Percentiles rank a stretch among this genome's conserved stretches.
These are phyloP conservation scores for Aureoboletus auriporus DNA, from an alignment of 768 basidiomycete species.

Conservation along the genomic window DNA sequence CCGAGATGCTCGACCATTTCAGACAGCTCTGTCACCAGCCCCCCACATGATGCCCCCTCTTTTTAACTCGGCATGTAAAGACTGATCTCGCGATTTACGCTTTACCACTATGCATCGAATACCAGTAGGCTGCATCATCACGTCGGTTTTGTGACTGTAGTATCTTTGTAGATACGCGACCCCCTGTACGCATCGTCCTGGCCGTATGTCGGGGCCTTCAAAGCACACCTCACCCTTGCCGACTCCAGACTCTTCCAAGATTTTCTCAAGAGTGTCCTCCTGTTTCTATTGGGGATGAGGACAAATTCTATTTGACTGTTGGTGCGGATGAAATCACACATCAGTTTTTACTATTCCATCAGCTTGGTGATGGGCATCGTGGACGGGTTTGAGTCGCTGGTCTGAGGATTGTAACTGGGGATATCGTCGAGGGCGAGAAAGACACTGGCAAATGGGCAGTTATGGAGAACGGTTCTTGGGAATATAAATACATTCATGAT, in stretches of 20 bases:
- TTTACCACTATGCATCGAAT: constrained; percentile 81
- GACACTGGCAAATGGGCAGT: constrained; percentile 30
- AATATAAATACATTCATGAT: too few species aligned
- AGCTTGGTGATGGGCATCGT: constrained; percentile 91
- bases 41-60: too few species aligned
- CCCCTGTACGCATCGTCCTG: constrained; percentile 75
- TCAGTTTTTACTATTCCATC: constrained; percentile 94
- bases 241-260: constrained; percentile 80
- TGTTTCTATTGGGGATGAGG: too few species aligned
- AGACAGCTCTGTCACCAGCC: too few species aligned
- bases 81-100: constrained; percentile 82
- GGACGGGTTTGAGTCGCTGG: constrained; percentile 84
- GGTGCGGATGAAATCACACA: neutral
- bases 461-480: constrained; percentile 11
- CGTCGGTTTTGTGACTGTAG: neutral
- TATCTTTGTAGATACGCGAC: constrained; percentile 60
- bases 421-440: constrained; percentile 38
- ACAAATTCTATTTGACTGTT: too few species aligned
- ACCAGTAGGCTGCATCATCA: constrained; percentile 52
- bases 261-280: constrained; percentile 77
- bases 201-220: constrained; percentile 82
- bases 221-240: constrained; percentile 87
- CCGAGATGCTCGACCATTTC: constrained; percentile 99
- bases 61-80: constrained; percentile 30
- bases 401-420: constrained; percentile 68